A percentile compares a stretch with the other conserved stretches of the same genome.
phyloP scores from a whole-genome alignment of 148 eudicot species.

The Diospyros lotus region DNA sequence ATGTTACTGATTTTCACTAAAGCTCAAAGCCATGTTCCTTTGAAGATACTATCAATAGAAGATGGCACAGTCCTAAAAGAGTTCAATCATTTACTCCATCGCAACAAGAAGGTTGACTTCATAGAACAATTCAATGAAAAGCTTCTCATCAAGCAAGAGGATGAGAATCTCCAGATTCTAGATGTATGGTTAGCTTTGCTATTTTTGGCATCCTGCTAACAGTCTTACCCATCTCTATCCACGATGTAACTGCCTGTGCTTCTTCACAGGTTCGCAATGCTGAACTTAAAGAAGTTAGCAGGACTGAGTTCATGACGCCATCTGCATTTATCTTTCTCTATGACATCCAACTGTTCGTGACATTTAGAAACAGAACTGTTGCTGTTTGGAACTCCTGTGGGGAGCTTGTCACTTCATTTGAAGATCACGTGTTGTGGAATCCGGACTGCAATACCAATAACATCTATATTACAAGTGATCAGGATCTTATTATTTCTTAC shows the following conservation, averaged over 20 bases:
- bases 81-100: constrained; percentile 75
- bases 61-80: constrained; percentile 87
- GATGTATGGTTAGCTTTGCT: constrained; percentile 17
- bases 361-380: constrained; percentile 73
- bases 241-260: constrained; percentile 8
- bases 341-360: constrained; percentile 74
- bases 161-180: constrained; percentile 80
- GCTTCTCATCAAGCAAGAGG: constrained; percentile 89
- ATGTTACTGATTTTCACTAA: constrained; percentile 75
- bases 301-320: constrained; percentile 10
- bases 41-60: constrained; percentile 81
- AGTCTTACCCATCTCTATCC: not conserved
- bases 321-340: constrained; percentile 62
- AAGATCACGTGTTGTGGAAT: constrained; percentile 89
- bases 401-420: constrained; percentile 81
- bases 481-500: constrained; percentile 84
- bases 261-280: constrained; percentile 5
- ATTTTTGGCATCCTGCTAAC: not conserved
- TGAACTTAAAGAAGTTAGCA: constrained; percentile 12
- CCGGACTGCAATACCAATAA: constrained; percentile 90
- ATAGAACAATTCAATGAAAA: constrained; percentile 88
- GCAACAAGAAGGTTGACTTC: constrained; percentile 82
- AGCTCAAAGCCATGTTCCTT: constrained; percentile 61
- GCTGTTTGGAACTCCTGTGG: constrained; percentile 94
- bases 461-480: constrained; percentile 81